These are phyloP conservation scores for Salvia hispanica DNA, from an alignment of 257 asterid genomes.

Conservation along the genomic window DNA sequence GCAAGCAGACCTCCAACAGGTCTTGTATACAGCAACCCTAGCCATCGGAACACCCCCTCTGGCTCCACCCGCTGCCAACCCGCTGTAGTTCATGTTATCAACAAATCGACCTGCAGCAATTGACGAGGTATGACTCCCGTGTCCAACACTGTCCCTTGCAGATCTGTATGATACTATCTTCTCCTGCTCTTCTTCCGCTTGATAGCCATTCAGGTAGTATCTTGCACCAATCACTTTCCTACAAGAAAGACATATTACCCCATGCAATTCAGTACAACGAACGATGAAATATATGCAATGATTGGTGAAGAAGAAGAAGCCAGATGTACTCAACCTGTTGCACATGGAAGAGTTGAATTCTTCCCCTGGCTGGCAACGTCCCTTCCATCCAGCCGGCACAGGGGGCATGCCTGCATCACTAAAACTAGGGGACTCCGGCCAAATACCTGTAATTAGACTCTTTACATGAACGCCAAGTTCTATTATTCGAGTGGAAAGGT, in stretches of 20 bases:
- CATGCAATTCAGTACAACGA: constrained; percentile 8
- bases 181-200: constrained; percentile 65
- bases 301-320: constrained; percentile 15
- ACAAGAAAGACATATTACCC: constrained; percentile 28
- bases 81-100: constrained; percentile 67
- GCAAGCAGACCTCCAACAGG: constrained; percentile 87
- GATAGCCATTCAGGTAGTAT: constrained; percentile 81
- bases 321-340: constrained; percentile 62
- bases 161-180: constrained; percentile 54
- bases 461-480: constrained; percentile 15
- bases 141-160: constrained; percentile 83
- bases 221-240: constrained; percentile 95
- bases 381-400: constrained; percentile 86
- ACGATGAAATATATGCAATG: background rate
- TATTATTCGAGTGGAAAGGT: constrained; percentile 15
- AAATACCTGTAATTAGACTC: constrained; percentile 60
- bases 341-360: constrained; percentile 79
- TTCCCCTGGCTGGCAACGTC: constrained; percentile 84
- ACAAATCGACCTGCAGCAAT: constrained; percentile 91
- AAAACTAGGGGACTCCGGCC: constrained; percentile 97
- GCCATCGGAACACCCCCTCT: constrained; percentile 96
- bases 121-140: constrained; percentile 94
- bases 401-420: constrained; percentile 82
- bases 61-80: constrained; percentile 86
- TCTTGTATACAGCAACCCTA: constrained; percentile 84